Conservation (phyloP, 2,329 filamentous ascomycete genomes). For the Ophiostoma sp. region DNA sequence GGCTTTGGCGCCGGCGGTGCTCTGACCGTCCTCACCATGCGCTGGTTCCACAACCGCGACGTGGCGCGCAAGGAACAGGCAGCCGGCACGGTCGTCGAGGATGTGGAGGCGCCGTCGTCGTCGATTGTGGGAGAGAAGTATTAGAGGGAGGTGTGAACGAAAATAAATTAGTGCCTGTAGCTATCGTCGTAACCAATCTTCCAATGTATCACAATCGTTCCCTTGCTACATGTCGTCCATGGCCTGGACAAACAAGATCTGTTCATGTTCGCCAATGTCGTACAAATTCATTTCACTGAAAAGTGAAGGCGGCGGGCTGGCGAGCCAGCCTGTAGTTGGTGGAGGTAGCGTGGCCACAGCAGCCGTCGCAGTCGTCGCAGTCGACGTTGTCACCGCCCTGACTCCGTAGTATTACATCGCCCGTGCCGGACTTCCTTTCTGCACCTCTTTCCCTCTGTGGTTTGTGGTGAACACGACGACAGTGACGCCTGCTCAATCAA, state of each 20-base stretch:
- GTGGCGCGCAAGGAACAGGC: conserved; percentile 13
- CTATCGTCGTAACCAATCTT: neutral
- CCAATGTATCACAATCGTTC: neutral
- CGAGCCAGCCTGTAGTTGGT: neutral
- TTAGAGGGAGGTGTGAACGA: neutral
- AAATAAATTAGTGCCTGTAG: neutral
- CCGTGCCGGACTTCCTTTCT: neutral
- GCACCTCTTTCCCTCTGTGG: neutral
- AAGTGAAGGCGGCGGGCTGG: neutral
- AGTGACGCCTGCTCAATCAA: neutral
- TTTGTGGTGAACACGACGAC: neutral
- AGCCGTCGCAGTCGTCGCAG: neutral
- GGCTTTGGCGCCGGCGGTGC: conserved; percentile 32
- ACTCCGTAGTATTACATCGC: neutral
- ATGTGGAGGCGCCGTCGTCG: conserved; percentile 1
- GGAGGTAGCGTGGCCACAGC: neutral
- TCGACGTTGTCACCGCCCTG: neutral
- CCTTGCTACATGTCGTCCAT: neutral
- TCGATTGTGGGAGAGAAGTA: neutral
- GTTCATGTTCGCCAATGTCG: conserved; percentile 4
- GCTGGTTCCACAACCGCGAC: conserved; percentile 32
- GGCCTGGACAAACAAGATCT: neutral
- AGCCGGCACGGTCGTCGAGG: neutral
- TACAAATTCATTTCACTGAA: neutral
- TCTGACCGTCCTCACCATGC: conserved; percentile 30